A percentile compares a stretch with the other conserved stretches of the same genome.
Evolutionary conservation across 495 filamentous ascomycete species (phyloP).

Genomic region (Xylaria palmicola): DNA sequence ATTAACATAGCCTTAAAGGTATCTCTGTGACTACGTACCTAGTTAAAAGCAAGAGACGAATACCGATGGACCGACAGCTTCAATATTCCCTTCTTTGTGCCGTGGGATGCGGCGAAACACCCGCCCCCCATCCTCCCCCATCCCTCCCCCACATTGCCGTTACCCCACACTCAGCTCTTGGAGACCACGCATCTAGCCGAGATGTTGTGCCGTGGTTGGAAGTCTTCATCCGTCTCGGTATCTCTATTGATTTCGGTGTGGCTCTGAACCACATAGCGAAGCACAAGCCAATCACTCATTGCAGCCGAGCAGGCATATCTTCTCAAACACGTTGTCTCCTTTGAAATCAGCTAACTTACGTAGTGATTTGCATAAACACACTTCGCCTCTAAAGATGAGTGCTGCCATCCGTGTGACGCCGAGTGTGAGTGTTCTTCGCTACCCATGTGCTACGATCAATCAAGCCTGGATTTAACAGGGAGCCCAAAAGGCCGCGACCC

Average conservation of each 20-base stretch:
- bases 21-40: no score
- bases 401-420: slow-evolving; percentile 60
- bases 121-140: no score
- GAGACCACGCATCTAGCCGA: slow-evolving; percentile 4
- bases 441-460: neutral
- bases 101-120: no score
- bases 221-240: neutral
- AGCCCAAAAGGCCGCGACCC: slow-evolving; percentile 61
- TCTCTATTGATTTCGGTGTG: neutral
- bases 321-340: neutral
- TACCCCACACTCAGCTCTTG: slow-evolving; percentile 7
- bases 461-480: neutral
- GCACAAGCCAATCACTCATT: neutral
- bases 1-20: no score
- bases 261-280: neutral
- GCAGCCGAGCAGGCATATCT: neutral
- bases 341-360: neutral
- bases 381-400: slow-evolving; percentile 36
- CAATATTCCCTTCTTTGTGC: no score
- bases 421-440: slow-evolving; percentile 35
- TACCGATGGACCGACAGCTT: no score
- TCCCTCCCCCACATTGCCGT: no score
- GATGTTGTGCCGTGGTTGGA: neutral
- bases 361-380: neutral
- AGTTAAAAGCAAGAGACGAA: no score